Percentiles rank a stretch among this genome's conserved stretches.
phyloP scores from a whole-genome alignment of 345 rosid genomes.

The Heritiera fomes region DNA sequence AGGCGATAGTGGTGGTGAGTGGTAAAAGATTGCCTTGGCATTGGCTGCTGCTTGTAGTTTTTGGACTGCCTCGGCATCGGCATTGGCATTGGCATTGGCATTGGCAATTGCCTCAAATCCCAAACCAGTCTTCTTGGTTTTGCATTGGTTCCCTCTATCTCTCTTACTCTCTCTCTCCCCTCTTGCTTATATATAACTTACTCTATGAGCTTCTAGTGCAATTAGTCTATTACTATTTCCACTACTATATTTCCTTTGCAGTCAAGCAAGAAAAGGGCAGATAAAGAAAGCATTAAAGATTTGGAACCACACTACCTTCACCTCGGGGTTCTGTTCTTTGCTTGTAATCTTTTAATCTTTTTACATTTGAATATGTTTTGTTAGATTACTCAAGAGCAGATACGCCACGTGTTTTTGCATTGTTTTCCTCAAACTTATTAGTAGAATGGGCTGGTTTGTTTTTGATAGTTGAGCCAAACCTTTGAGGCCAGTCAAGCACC shows the following conservation, averaged over 20 bases:
- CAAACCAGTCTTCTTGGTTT: conserved; percentile 51
- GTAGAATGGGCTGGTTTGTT: conserved; percentile 43
- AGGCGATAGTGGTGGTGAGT: conserved; percentile 23
- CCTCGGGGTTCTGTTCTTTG: conserved; percentile 76
- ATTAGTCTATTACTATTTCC: conserved; percentile 5
- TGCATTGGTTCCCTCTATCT: conserved; percentile 58
- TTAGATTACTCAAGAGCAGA: conserved; percentile 21
- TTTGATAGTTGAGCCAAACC: conserved; percentile 49
- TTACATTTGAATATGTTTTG: conserved; percentile 30
- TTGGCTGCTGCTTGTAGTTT: conserved; percentile 25
- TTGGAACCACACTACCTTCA: conserved; percentile 38
- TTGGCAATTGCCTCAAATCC: conserved; percentile 69
- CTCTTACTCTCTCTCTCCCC: conserved; percentile 13
- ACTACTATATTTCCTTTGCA: conserved; percentile 36
- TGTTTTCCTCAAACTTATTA: conserved; percentile 65
- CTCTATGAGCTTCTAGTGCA: conserved; percentile 18
- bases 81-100: conserved; percentile 36
- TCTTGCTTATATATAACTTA: conserved; percentile 26
- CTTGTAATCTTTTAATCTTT: conserved; percentile 21
- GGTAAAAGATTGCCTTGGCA: conserved; percentile 29
- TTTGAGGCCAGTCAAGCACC: conserved; percentile 28
- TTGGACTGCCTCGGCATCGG: conserved; percentile 52
- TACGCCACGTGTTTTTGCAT: conserved; percentile 75
- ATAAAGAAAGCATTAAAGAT: conserved; percentile 31
- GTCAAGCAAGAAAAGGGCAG: conserved; percentile 49